phyloP scores from a whole-genome alignment of 805 yeast species.

The Kodamaea laetipori region DNA sequence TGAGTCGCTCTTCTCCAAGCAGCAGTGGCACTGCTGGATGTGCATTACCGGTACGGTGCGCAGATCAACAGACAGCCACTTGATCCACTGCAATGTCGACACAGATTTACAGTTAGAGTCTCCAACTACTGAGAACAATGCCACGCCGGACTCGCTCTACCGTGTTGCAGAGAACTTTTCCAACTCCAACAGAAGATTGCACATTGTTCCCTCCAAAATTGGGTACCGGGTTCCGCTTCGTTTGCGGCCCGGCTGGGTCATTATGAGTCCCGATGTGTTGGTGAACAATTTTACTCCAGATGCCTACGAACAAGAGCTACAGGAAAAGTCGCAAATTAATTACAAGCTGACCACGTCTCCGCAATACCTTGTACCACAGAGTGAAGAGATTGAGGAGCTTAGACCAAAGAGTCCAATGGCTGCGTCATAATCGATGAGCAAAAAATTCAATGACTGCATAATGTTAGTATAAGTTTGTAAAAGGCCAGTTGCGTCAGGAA shows the following conservation, averaged over 20 bases:
- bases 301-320: conserved; percentile 34
- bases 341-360: conserved; percentile 17
- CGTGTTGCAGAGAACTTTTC: conserved; percentile 87
- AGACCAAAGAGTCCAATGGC: conserved; percentile 83
- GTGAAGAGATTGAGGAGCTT: conserved; percentile 71
- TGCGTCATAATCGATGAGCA: not conserved
- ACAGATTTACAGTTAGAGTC: conserved; percentile 80
- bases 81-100: conserved; percentile 90
- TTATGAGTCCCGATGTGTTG: conserved; percentile 80
- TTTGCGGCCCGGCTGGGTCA: conserved; percentile 87
- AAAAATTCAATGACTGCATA: not conserved
- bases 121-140: conserved; percentile 21
- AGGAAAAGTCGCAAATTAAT: conserved; percentile 33
- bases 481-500: conserved; percentile 15
- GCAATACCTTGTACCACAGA: conserved; percentile 57
- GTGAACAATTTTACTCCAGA: conserved; percentile 61
- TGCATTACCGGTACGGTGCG: conserved; percentile 94
- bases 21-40: conserved; percentile 98
- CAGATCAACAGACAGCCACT: conserved; percentile 77
- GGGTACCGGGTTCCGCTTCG: conserved; percentile 65
- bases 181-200: conserved; percentile 77
- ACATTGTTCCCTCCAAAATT: conserved; percentile 75
- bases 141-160: conserved; percentile 72
- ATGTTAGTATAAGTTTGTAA: not conserved
- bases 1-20: conserved; percentile 54